Evolutionary conservation across 2,329 filamentous ascomycete species (phyloP).

Genomic region (Paramyrothecium roridum): DNA sequence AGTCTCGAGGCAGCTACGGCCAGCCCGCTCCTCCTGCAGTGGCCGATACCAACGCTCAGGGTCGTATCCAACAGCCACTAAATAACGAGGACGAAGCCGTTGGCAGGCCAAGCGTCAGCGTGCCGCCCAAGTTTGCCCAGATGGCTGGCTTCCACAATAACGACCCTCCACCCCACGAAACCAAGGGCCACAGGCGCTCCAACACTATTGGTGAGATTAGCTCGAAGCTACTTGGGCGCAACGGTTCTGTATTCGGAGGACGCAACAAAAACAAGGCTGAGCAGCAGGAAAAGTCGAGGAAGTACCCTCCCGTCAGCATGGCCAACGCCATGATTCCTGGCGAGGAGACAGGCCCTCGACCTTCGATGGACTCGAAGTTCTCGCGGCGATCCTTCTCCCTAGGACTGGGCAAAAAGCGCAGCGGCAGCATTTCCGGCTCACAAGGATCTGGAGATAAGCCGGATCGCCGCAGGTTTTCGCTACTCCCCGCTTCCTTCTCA

Average conservation of each 20-base stretch:
- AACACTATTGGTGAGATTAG: constrained; percentile 78
- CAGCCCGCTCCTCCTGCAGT: constrained; percentile 85
- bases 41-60: constrained; percentile 84
- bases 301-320: constrained; percentile 92
- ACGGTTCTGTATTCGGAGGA: constrained; percentile 75
- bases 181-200: constrained; percentile 63
- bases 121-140: constrained; percentile 56
- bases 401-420: constrained; percentile 67
- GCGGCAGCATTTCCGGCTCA: constrained; percentile 60
- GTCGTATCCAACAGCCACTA: constrained; percentile 78
- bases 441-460: constrained; percentile 56
- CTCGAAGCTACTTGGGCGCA: constrained; percentile 81
- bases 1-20: constrained; percentile 69
- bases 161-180: constrained; percentile 42
- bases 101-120: constrained; percentile 58
- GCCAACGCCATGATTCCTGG: constrained; percentile 63
- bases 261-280: constrained; percentile 50
- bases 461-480: constrained; percentile 65
- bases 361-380: constrained; percentile 66
- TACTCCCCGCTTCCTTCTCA: constrained; percentile 63
- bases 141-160: constrained; percentile 57
- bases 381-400: constrained; percentile 69
- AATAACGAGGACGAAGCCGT: constrained; percentile 63
- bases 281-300: constrained; percentile 60
- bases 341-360: constrained; percentile 48